Evolutionary conservation across 345 rosid species (phyloP).

Genomic region (Boechera retrofracta): DNA sequence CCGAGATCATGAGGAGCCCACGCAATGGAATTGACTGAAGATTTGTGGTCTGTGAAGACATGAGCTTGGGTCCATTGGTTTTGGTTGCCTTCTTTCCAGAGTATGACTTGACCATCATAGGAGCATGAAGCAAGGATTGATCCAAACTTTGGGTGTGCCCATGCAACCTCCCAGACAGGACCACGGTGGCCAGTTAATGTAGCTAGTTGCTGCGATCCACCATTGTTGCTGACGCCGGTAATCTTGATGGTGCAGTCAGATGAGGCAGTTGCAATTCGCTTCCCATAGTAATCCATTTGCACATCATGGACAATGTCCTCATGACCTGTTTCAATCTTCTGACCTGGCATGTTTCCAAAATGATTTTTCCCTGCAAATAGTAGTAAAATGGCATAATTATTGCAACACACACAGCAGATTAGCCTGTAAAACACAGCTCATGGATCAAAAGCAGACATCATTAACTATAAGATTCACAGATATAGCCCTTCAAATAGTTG

Average conservation of each 20-base stretch:
- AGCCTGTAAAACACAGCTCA: background rate
- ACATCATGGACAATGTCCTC: conserved; percentile 67
- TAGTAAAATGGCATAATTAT: background rate
- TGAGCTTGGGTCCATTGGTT: conserved; percentile 69
- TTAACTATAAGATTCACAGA: background rate
- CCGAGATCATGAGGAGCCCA: conserved; percentile 79
- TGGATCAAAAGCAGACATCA: background rate
- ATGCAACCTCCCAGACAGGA: conserved; percentile 69
- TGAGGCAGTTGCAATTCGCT: conserved; percentile 68
- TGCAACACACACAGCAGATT: background rate
- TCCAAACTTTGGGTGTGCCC: conserved; percentile 80
- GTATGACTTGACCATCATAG: conserved; percentile 70
- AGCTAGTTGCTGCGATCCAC: conserved; percentile 61
- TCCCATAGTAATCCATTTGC: conserved; percentile 76
- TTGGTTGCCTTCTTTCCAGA: conserved; percentile 73
- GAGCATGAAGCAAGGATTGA: conserved; percentile 72
- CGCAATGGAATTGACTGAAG: conserved; percentile 71
- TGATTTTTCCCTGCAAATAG: conserved; percentile 22
- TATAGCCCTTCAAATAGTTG: no score
- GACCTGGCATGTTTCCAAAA: conserved; percentile 56
- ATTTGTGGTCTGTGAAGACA: conserved; percentile 64
- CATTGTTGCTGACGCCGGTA: conserved; percentile 53
- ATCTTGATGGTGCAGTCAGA: conserved; percentile 69
- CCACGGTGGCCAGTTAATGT: conserved; percentile 68
- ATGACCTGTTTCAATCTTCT: conserved; percentile 68